Evolutionary conservation across 75 land plant genomes (phyloP).

Genomic region (Picea glauca): DNA sequence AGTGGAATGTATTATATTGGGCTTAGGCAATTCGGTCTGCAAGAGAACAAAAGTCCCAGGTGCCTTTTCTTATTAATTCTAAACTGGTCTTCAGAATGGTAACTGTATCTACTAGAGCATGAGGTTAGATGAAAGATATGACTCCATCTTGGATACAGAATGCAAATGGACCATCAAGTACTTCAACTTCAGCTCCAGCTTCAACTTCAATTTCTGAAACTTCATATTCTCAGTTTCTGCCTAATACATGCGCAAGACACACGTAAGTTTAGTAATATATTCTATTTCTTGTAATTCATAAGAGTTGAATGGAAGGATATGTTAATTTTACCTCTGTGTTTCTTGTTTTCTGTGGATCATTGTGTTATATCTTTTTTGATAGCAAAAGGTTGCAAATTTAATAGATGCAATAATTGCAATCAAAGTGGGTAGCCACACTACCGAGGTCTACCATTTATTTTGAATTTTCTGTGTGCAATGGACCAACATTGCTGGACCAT

Average conservation of each 20-base stretch:
- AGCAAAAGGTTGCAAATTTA: background rate
- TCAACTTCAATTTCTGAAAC: background rate
- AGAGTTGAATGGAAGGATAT: background rate
- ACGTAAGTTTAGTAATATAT: background rate
- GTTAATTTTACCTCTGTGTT: background rate
- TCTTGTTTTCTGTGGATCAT: background rate
- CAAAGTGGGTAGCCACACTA: background rate
- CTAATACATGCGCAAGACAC: background rate
- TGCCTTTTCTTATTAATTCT: no score
- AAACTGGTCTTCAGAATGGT: no score
- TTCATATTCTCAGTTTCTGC: background rate
- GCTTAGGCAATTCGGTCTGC: no score
- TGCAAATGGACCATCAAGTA: background rate
- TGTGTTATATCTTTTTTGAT: background rate
- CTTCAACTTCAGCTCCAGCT: slow-evolving; percentile 1
- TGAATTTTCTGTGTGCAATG: no score
- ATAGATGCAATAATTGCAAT: background rate
- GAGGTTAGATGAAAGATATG: slow-evolving; percentile 5
- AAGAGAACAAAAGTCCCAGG: no score
- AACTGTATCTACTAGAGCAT: no score
- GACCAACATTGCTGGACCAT: no score
- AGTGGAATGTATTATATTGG: no score
- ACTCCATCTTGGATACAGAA: slow-evolving; percentile 6
- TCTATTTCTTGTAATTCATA: background rate
- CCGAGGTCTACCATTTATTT: no score